Evolutionary conservation across 2,329 filamentous ascomycete genomes (phyloP).

Genomic region (Chaetomiaceae sp.): DNA sequence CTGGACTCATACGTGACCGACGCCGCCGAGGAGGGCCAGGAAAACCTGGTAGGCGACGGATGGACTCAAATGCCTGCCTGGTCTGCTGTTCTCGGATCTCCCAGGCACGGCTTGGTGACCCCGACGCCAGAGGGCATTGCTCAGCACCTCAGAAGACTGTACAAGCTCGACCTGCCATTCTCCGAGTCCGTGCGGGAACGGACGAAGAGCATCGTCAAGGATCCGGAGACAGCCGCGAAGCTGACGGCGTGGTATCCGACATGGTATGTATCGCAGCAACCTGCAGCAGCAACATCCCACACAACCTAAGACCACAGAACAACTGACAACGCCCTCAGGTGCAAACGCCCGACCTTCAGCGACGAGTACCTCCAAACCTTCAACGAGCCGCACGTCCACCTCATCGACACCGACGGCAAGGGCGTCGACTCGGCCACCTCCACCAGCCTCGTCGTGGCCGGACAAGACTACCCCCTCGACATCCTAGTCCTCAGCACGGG

Average conservation of each 20-base stretch:
- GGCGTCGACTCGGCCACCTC: constrained; percentile 42
- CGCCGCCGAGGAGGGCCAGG: constrained; percentile 26
- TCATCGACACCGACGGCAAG: constrained; percentile 53
- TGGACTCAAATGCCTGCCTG: constrained; percentile 40
- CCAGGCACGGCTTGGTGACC: constrained; percentile 24
- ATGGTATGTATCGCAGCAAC: too few relatives aligned
- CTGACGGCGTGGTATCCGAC: constrained; percentile 55
- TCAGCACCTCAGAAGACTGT: constrained; percentile 32
- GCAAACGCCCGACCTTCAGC: constrained; percentile 58
- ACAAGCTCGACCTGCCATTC: constrained; percentile 37
- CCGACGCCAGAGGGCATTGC: constrained; percentile 32
- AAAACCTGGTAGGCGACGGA: constrained; percentile 43
- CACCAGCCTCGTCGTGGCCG: constrained; percentile 42
- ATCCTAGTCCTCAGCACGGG: constrained; percentile 34
- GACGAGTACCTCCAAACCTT: constrained; percentile 54
- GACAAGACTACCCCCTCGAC: constrained; percentile 40
- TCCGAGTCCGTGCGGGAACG: constrained; percentile 41
- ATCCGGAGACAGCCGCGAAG: constrained; percentile 43
- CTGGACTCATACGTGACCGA: constrained; percentile 35
- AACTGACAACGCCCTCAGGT: constrained; percentile 26
- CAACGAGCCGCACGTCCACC: constrained; percentile 51
- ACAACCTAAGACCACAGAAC: background rate
- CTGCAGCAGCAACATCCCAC: too few relatives aligned
- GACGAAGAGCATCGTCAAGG: constrained; percentile 45
- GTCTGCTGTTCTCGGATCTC: constrained; percentile 33